Evolutionary conservation across 495 filamentous ascomycete genomes (phyloP).

Genomic region (Penicillium diatomitis): DNA sequence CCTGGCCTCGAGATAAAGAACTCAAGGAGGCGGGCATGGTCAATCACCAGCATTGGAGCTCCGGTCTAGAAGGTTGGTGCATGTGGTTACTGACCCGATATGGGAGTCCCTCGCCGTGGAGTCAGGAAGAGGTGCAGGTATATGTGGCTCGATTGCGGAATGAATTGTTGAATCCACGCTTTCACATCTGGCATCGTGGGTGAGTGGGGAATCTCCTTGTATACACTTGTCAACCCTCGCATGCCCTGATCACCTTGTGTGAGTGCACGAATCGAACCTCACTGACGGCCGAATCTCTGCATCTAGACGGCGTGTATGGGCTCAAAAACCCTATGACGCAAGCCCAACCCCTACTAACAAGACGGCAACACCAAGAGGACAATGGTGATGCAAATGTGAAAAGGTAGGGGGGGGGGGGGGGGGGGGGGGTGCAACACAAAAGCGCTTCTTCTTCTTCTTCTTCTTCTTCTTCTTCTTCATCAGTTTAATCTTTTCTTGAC

Average conservation of each 20-base stretch:
- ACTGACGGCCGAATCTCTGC: neutral
- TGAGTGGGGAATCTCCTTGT: neutral
- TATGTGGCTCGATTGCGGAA: constrained; percentile 11
- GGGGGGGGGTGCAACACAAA: too few species aligned
- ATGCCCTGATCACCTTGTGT: too few species aligned
- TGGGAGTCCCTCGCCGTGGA: constrained; percentile 16
- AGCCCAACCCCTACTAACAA: neutral
- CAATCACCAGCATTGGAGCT: constrained; percentile 48
- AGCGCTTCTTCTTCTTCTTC: neutral
- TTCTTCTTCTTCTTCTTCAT: neutral
- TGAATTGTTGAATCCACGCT: constrained; percentile 13
- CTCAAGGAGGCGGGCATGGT: constrained; percentile 58
- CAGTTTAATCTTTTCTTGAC: too few species aligned
- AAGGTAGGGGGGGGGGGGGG: too few species aligned
- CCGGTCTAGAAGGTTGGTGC: constrained; percentile 17
- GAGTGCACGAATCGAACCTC: too few species aligned
- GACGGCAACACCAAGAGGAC: neutral
- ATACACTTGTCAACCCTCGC: neutral
- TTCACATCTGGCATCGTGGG: constrained; percentile 8
- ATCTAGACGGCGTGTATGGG: constrained; percentile 1
- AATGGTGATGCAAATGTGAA: neutral
- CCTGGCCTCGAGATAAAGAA: constrained; percentile 55
- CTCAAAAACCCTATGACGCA: neutral
- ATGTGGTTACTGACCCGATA: constrained; percentile 21
- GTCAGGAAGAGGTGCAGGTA: constrained; percentile 17